A percentile compares a stretch with the other conserved stretches of the same genome.
Evolutionary conservation across 768 basidiomycete genomes (phyloP).

Genomic region (Cystofilobasidium bisporidii): DNA sequence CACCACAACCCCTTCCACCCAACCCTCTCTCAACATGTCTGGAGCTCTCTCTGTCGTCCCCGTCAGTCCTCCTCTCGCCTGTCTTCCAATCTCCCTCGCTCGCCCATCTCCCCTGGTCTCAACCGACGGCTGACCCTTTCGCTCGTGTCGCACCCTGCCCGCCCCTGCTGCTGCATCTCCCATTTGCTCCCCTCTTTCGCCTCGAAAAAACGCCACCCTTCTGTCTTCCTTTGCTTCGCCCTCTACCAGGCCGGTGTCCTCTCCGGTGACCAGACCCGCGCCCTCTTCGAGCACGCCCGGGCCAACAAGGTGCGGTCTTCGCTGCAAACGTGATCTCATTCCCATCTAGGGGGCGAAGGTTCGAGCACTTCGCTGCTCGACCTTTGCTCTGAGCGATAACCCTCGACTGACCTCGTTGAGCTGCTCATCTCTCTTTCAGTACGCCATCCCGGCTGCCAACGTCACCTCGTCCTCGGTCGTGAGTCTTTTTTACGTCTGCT

Average conservation of each 20-base stretch:
- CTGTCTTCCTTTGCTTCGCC: conserved; percentile 21
- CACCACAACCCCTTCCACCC: not conserved
- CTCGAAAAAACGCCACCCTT: not conserved
- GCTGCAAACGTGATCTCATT: not conserved
- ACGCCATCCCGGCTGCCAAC: conserved; percentile 45
- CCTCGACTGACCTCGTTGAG: not conserved
- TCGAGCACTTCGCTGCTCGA: not conserved
- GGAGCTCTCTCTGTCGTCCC: conserved; percentile 42
- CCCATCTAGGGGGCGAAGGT: too few relatives aligned
- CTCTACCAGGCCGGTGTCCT: conserved; percentile 71
- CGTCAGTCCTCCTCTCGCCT: conserved; percentile 33
- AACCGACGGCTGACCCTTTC: not conserved
- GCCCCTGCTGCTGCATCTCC: too few relatives aligned
- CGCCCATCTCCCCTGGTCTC: conserved; percentile 3
- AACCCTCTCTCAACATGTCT: conserved; percentile 31
- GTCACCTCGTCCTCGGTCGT: conserved; percentile 91
- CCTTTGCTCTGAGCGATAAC: too few relatives aligned
- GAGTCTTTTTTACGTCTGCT: conserved; percentile 36
- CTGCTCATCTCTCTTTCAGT: conserved; percentile 4
- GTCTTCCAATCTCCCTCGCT: not conserved
- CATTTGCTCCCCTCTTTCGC: too few relatives aligned
- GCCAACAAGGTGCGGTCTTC: conserved; percentile 58
- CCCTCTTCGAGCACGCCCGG: conserved; percentile 89
- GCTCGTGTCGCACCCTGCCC: too few relatives aligned
- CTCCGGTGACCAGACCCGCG: conserved; percentile 88